Conservation (phyloP, 805 yeast species). For the Candida piceae region DNA sequence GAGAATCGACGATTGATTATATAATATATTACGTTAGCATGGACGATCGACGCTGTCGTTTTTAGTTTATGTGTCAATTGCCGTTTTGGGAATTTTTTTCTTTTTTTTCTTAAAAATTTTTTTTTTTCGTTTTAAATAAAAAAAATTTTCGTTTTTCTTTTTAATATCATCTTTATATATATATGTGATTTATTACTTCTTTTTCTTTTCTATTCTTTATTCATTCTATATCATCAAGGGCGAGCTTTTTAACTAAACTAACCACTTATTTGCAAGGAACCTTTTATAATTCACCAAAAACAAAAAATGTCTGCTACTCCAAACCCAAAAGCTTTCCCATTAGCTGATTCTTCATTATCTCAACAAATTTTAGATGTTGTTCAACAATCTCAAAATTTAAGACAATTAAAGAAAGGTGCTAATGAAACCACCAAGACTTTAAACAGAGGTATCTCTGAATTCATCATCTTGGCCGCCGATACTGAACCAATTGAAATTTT, state of each 20-base stretch:
- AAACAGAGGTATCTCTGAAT: conserved; percentile 99
- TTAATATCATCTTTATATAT: too few relatives aligned
- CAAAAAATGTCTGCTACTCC: conserved; percentile 71
- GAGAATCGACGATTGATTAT: too few relatives aligned
- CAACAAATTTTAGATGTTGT: conserved; percentile 97
- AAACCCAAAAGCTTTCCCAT: conserved; percentile 98
- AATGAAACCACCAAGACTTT: conserved; percentile 98
- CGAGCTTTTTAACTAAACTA: conserved; percentile 29
- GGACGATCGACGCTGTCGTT: neutral
- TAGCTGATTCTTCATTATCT: conserved; percentile 91
- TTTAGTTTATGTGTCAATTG: neutral
- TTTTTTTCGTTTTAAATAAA: neutral
- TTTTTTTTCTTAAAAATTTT: neutral
- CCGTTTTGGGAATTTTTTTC: neutral
- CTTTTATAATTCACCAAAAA: conserved; percentile 20
- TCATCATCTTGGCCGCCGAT: conserved; percentile 99
- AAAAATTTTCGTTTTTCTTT: too few relatives aligned
- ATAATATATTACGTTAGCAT: too few relatives aligned
- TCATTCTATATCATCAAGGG: conserved; percentile 23
- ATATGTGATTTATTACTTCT: too few relatives aligned
- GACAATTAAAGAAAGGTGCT: conserved; percentile 99
- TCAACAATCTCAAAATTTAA: conserved; percentile 95
- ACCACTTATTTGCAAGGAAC: conserved; percentile 46
- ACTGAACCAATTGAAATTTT: conserved; percentile 98
- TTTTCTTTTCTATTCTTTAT: neutral